These are phyloP conservation scores for Flaveria robusta DNA, from an alignment of 129 eudicot genomes.

Conservation along the genomic window DNA sequence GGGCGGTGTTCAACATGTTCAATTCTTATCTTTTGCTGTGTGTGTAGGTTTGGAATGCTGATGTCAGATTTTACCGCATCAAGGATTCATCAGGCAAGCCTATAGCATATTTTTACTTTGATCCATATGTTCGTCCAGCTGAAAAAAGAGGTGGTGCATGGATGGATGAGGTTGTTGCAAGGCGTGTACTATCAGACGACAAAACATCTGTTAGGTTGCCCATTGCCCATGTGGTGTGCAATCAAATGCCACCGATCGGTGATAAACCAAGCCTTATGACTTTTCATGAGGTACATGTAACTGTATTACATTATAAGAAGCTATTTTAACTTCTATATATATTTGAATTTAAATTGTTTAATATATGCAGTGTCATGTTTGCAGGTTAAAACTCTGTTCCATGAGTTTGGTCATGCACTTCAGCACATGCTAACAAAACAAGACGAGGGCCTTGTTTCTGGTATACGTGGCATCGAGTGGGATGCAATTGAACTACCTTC, in stretches of 20 bases:
- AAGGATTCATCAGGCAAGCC: slow-evolving; percentile 82
- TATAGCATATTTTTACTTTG: slow-evolving; percentile 85
- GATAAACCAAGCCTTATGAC: slow-evolving; percentile 98
- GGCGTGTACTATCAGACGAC: slow-evolving; percentile 70
- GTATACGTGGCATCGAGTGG: slow-evolving; percentile 96
- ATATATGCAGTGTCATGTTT: slow-evolving; percentile 19
- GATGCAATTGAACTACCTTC: slow-evolving; percentile 99
- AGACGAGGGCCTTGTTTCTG: slow-evolving; percentile 98
- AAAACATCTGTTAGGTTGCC: slow-evolving; percentile 82
- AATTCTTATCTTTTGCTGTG: slow-evolving; percentile 8
- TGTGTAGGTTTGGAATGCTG: slow-evolving; percentile 84
- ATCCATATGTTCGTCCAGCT: slow-evolving; percentile 95
- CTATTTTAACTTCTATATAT: not conserved
- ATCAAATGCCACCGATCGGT: slow-evolving; percentile 99
- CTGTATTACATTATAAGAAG: too few relatives aligned
- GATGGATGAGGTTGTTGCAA: slow-evolving; percentile 95
- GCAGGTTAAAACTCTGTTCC: slow-evolving; percentile 98
- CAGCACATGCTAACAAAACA: slow-evolving; percentile 98
- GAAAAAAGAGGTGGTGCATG: slow-evolving; percentile 99
- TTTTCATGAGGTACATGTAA: slow-evolving; percentile 73
- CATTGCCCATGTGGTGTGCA: slow-evolving; percentile 97
- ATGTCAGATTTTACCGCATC: slow-evolving; percentile 76
- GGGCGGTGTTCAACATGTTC: not conserved
- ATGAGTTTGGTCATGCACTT: slow-evolving; percentile 99
- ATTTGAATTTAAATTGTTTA: not conserved